Percentiles rank a stretch among this genome's conserved stretches.
phyloP scores from a whole-genome alignment of 116 monocot species.

The Iris pallida region DNA sequence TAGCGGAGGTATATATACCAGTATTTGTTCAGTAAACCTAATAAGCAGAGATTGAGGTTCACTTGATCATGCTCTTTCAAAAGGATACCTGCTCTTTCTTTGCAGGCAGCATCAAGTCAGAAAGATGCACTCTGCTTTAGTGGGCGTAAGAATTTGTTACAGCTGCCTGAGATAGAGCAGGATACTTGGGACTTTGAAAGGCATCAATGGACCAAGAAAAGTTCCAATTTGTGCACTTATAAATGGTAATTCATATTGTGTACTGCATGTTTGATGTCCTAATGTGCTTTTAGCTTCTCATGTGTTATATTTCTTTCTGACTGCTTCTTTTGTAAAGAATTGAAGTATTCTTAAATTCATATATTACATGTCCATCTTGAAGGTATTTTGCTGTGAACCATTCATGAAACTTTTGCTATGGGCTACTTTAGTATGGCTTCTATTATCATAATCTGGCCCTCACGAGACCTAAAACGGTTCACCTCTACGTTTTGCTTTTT shows the following conservation, averaged over 20 bases:
- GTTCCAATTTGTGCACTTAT: conserved; percentile 1
- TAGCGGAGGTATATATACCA: background rate
- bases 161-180: conserved; percentile 3
- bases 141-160: background rate
- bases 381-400: too few relatives aligned
- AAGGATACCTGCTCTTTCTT: background rate
- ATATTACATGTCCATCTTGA: too few relatives aligned
- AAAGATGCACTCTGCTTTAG: background rate
- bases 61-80: background rate
- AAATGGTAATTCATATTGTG: background rate
- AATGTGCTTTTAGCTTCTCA: background rate
- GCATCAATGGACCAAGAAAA: background rate
- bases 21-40: too few relatives aligned
- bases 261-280: background rate
- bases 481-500: too few relatives aligned
- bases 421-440: too few relatives aligned
- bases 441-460: too few relatives aligned
- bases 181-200: conserved; percentile 1
- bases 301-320: too few relatives aligned
- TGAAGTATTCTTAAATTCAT: too few relatives aligned
- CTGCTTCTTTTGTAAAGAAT: too few relatives aligned
- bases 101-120: background rate
- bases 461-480: too few relatives aligned
- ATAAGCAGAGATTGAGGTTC: background rate
- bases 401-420: too few relatives aligned